Evolutionary conservation across 2,329 filamentous ascomycete species (phyloP).

Genomic region (Sclerotinia sclerotiorum): DNA sequence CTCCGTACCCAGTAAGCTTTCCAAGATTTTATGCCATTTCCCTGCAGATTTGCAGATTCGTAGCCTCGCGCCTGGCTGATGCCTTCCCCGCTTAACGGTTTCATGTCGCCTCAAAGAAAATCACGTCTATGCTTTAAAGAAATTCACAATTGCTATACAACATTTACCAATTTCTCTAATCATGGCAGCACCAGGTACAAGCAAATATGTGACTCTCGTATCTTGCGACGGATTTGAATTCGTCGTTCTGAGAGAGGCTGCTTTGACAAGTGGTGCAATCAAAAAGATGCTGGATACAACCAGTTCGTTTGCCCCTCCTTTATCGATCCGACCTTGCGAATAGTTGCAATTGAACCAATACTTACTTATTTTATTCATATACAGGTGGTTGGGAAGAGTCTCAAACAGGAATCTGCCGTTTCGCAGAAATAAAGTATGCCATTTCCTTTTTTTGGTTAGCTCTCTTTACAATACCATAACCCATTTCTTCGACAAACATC

Average conservation of each 20-base stretch:
- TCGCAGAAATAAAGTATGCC: conserved; percentile 72
- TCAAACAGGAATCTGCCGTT: conserved; percentile 61
- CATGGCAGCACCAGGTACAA: conserved; percentile 35
- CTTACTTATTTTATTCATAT: conserved; percentile 43
- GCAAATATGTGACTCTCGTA: conserved; percentile 75
- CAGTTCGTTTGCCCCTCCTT: conserved; percentile 46
- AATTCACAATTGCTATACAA: conserved; percentile 22
- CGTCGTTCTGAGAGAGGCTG: conserved; percentile 69
- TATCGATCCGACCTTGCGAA: conserved; percentile 14
- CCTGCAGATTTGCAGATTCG: not conserved
- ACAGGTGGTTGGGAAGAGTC: conserved; percentile 61
- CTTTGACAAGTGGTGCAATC: conserved; percentile 68
- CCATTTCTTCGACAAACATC: not conserved
- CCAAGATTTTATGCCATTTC: not conserved
- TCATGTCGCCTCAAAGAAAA: not conserved
- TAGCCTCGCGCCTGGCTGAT: conserved; percentile 1
- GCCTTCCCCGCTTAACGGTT: not conserved
- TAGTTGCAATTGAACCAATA: conserved; percentile 10
- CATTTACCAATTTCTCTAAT: conserved; percentile 11
- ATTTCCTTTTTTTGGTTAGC: not conserved
- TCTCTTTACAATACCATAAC: not conserved
- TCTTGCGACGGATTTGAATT: conserved; percentile 77
- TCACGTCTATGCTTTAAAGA: not conserved
- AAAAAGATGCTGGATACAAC: conserved; percentile 71
- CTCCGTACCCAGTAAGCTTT: no score